Evolutionary conservation across 495 filamentous ascomycete genomes (phyloP), one percentile per base, ranked within the genome.

Genomic region (Hypoxylon perforatum): DNA sequence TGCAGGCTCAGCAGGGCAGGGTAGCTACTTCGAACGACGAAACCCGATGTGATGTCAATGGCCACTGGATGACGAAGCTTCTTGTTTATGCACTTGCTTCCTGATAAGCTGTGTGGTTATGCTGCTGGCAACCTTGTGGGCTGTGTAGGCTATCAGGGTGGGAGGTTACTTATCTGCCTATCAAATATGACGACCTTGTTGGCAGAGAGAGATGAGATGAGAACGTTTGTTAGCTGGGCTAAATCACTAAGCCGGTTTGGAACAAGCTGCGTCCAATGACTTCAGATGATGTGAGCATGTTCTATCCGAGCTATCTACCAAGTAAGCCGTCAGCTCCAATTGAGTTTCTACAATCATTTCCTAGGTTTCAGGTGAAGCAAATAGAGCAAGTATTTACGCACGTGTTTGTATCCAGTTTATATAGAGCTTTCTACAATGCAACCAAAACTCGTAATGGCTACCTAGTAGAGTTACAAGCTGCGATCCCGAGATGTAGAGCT

Each of bases 11-110:
- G 55, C 42, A 33, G 41, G 33, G 33, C n/a, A n/a, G n/a, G n/a
- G n/a, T n/a, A n/a, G n/a, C n/a, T n/a, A 18, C 45, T 15, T 48
- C 39, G 1, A n/a, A 57, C 58, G 33, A 63, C 54, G 48, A 68
- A 61, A 63, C 55, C n/a, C 11, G 50, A 21, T 30, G 44, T 68
- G 65, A 68, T 68, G 65, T 58, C 48, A 63, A 58, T 25, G 25
- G 42, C 61, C 35, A 25, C 22, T 41, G 25, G 18, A 58, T 67
- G 59, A 67, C 58, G 65, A 67, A 44, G 53, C 46, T 44, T 25
- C 23, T 9, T 23, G n/a, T 62, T 28, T 28, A 28, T 7, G 25
- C 25, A 7, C 25, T 7, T 28, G 7, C 25, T 28, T 7, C 25
- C 7, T 28, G 25, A 28, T 28, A 28, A 28, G 25, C 3, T 28